Percentiles rank a stretch among this genome's conserved stretches.
These are phyloP conservation scores for Scopulariopsis brevicaulis DNA, from an alignment of 2,329 filamentous ascomycete genomes.

Conservation along the genomic window DNA sequence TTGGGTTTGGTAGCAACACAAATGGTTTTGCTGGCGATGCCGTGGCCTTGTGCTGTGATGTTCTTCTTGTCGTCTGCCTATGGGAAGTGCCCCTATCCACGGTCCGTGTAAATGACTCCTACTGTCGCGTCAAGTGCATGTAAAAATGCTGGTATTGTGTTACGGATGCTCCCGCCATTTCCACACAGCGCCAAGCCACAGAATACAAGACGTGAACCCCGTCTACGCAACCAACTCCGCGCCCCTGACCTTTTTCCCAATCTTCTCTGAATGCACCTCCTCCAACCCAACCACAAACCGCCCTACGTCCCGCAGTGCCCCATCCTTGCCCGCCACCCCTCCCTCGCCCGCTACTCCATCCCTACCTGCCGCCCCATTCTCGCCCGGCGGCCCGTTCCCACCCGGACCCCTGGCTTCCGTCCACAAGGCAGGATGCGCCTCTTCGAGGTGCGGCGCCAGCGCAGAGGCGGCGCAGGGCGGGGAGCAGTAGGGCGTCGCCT, in stretches of 20 bases:
- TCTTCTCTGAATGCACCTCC: slow-evolving; percentile 1
- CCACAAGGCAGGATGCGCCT: background rate
- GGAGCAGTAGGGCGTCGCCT: slow-evolving; percentile 2
- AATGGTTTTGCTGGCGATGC: background rate
- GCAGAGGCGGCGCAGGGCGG: background rate
- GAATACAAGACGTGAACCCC: background rate
- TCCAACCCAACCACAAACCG: slow-evolving; percentile 1
- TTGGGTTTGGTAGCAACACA: background rate
- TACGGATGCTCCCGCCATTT: background rate
- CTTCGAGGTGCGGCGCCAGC: background rate
- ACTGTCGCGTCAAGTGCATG: background rate
- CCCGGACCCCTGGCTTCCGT: background rate
- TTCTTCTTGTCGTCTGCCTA: background rate
- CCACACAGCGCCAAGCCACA: background rate
- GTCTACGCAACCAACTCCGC: background rate
- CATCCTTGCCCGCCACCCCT: too few relatives aligned
- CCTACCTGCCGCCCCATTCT: background rate
- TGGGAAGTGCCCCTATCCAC: background rate
- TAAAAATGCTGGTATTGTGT: background rate
- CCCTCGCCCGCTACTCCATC: background rate
- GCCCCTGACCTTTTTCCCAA: background rate
- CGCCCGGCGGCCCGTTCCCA: background rate
- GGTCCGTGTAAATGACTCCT: background rate
- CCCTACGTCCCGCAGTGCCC: background rate
- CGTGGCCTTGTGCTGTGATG: background rate